Conservation (phyloP, 176 grass and related monocot species). For the Rhynchospora tenuis region DNA sequence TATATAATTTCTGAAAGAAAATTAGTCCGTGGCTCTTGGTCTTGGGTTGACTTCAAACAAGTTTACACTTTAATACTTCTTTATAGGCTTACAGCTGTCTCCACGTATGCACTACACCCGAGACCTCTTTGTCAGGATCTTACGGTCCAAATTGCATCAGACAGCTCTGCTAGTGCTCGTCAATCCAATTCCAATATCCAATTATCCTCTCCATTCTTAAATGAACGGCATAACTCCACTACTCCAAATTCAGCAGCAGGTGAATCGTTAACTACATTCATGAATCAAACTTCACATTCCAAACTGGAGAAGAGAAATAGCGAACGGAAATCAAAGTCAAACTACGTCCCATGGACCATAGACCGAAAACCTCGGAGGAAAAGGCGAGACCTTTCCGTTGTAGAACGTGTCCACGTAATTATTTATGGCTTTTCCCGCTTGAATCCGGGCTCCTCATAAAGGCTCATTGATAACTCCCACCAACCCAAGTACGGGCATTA, state of each 20-base stretch:
- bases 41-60: too few relatives aligned
- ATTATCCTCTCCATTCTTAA: background rate
- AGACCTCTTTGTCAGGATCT: background rate
- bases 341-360: background rate
- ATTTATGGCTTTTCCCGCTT: background rate
- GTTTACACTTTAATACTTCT: background rate
- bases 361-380: background rate
- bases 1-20: too few relatives aligned
- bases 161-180: background rate
- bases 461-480: slow-evolving; percentile 2
- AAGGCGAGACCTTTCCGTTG: background rate
- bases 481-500: background rate
- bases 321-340: background rate
- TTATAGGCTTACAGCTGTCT: background rate
- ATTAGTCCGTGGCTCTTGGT: too few relatives aligned
- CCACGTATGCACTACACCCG: background rate
- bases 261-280: background rate
- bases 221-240: background rate
- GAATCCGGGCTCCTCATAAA: background rate
- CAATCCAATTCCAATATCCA: background rate
- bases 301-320: background rate
- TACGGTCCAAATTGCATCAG: background rate
- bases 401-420: background rate
- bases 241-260: background rate
- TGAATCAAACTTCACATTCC: background rate